phyloP scores from a whole-genome alignment of 352 stramenopile species.

The Phytopythium oedochilum region DNA sequence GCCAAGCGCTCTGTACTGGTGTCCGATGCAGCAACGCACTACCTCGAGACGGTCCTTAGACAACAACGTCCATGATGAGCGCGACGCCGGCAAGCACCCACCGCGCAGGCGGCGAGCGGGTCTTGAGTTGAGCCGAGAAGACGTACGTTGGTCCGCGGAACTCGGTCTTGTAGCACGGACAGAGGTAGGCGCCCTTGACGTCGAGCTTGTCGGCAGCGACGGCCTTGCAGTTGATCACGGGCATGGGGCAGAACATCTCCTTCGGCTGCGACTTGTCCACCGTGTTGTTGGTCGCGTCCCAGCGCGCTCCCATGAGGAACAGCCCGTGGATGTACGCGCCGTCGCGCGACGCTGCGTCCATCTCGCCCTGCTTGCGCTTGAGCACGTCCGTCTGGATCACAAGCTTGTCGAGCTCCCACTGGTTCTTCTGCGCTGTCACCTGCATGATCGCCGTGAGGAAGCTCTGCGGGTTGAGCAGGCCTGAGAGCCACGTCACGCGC shows the following conservation, averaged over 20 bases:
- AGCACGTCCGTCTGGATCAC: constrained; percentile 97
- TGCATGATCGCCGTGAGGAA: constrained; percentile 98
- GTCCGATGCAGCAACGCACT: not conserved
- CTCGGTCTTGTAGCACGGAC: constrained; percentile 97
- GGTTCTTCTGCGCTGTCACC: constrained; percentile 96
- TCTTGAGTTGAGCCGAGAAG: constrained; percentile 97
- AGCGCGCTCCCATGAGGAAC: constrained; percentile 94
- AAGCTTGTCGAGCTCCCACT: constrained; percentile 96
- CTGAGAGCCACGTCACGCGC: constrained; percentile 94
- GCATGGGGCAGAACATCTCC: constrained; percentile 98
- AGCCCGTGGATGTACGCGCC: constrained; percentile 95
- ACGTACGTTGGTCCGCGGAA: constrained; percentile 95
- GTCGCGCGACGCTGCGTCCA: constrained; percentile 86
- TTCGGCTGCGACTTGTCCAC: constrained; percentile 96
- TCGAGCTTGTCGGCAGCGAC: constrained; percentile 95
- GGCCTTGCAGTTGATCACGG: constrained; percentile 97
- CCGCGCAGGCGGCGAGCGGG: constrained; percentile 90
- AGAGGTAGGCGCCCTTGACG: constrained; percentile 92
- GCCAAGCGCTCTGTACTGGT: not conserved
- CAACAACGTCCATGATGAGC: constrained; percentile 94
- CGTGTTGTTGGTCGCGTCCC: constrained; percentile 88
- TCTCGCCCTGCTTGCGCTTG: constrained; percentile 91
- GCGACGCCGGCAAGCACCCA: constrained; percentile 96
- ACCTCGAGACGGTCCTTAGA: too few relatives aligned
- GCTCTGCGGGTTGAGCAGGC: constrained; percentile 95